Base-by-base conservation (phyloP, 257 asterid genomes). In the Leonotis leonurus region DNA sequence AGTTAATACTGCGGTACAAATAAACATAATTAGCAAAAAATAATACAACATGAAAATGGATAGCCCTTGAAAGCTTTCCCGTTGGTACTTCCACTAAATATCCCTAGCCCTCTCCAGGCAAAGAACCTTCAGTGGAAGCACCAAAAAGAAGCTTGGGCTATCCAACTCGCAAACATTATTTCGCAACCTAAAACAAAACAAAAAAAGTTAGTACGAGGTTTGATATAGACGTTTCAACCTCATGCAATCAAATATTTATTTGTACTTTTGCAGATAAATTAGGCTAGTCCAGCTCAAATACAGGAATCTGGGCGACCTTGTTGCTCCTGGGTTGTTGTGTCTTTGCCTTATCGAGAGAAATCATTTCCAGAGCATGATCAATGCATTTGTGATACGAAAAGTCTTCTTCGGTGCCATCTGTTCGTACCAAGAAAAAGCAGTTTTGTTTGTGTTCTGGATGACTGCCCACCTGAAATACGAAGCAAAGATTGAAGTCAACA, bases 61-160 rank as follows among this genome's bases (percentile, higher is more conserved):
- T 75, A 76, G 80, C 91, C 86, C 80, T 81, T 84, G 75, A 89
- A 80, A 87, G 99, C 99, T 85, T 93, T 82, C 96, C 84, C 95
- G 88, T 85, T 93, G 99, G 94, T 65, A 87, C 99, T 93, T 87
- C 96, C 95, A 82, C 97, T 93, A 85, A 80, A 84, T 67, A 75
- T 86, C 81, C 86, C 64, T 81, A 67, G 88, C 96, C 95, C 39
- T 16, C 53, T 64, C 29, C 29, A 65, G 95, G 95, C 96, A 53
- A 84, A 89, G 86, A 81, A 87, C 71, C 80, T 71, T 73, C 52
- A 89, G 90, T 88, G 83, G 96, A 86, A 89, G 97, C 89, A 72
- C 95, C 99, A 93, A 93, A 85, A 89, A 85, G 99, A 93, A 89
- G 97, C 99, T 78, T 66, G 74, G 89, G 84, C 87, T 77, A 78